Conservation (phyloP, 345 rosid genomes). For the Theobroma cacao region DNA sequence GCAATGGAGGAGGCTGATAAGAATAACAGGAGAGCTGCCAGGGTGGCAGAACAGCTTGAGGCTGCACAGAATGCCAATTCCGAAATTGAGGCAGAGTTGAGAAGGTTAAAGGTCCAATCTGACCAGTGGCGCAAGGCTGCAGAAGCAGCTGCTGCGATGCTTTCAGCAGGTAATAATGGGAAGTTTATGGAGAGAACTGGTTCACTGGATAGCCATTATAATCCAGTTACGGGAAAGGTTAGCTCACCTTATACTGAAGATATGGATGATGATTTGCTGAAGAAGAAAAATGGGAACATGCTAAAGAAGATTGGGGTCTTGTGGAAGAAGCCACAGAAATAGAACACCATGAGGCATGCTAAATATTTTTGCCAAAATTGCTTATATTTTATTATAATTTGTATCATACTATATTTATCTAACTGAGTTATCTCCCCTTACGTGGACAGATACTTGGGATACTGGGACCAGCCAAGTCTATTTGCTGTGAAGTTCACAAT, state of each 20-base stretch:
- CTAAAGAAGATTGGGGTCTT: conserved; percentile 91
- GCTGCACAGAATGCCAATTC: conserved; percentile 69
- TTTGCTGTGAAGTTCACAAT: not conserved
- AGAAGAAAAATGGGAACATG: conserved; percentile 94
- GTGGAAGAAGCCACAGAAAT: conserved; percentile 96
- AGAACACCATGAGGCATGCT: conserved; percentile 22
- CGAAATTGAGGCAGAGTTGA: conserved; percentile 71
- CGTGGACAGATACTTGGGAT: not conserved
- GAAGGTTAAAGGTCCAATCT: conserved; percentile 92
- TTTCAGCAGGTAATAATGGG: conserved; percentile 74
- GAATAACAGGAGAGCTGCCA: conserved; percentile 60
- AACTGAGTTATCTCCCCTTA: not conserved
- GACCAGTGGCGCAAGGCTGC: conserved; percentile 99
- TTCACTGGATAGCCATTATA: conserved; percentile 54
- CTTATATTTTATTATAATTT: not conserved
- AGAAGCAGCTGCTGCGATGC: conserved; percentile 91
- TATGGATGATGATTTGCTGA: conserved; percentile 67
- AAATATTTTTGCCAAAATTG: not conserved
- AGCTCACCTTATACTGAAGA: conserved; percentile 63
- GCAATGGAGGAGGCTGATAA: conserved; percentile 81
- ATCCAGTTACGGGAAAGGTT: conserved; percentile 36
- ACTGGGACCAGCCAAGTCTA: not conserved
- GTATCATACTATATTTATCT: not conserved
- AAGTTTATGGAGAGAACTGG: conserved; percentile 65
- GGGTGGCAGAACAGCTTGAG: conserved; percentile 76